phyloP scores from a whole-genome alignment of 2,329 filamentous ascomycete genomes.

The Tolypocladium tundrense region DNA sequence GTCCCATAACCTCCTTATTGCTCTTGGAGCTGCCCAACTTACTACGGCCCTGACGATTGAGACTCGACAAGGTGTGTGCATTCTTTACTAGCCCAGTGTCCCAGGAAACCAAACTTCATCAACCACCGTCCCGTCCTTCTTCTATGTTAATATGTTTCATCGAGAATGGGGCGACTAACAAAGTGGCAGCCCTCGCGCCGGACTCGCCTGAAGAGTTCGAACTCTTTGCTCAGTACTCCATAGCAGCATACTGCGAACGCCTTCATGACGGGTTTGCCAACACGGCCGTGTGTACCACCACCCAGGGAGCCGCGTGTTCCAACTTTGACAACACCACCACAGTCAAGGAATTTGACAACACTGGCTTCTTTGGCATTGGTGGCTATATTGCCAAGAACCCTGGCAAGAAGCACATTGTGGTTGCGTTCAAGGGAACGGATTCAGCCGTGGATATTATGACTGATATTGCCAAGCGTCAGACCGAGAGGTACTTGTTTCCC shows the following conservation, averaged over 20 bases:
- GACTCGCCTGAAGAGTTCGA: not conserved
- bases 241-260: not conserved
- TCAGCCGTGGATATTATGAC: conserved; percentile 51
- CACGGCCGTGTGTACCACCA: not conserved
- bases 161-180: too few relatives aligned
- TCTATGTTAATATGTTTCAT: too few relatives aligned
- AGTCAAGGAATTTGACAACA: conserved; percentile 16
- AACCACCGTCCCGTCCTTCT: too few relatives aligned
- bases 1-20: too few relatives aligned
- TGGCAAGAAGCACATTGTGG: conserved; percentile 40
- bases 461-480: conserved; percentile 21
- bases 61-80: too few relatives aligned
- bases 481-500: not conserved
- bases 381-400: conserved; percentile 42
- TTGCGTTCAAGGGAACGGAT: conserved; percentile 48
- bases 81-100: too few relatives aligned
- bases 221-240: not conserved
- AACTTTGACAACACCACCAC: conserved; percentile 25
- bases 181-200: not conserved
- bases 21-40: too few relatives aligned
- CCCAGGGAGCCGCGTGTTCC: conserved; percentile 32
- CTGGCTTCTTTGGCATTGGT: conserved; percentile 29
- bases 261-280: too few relatives aligned
- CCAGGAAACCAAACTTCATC: too few relatives aligned
- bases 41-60: too few relatives aligned